Conservation (phyloP, 2,329 filamentous ascomycete species). For the Apiospora rasikravindrae region DNA sequence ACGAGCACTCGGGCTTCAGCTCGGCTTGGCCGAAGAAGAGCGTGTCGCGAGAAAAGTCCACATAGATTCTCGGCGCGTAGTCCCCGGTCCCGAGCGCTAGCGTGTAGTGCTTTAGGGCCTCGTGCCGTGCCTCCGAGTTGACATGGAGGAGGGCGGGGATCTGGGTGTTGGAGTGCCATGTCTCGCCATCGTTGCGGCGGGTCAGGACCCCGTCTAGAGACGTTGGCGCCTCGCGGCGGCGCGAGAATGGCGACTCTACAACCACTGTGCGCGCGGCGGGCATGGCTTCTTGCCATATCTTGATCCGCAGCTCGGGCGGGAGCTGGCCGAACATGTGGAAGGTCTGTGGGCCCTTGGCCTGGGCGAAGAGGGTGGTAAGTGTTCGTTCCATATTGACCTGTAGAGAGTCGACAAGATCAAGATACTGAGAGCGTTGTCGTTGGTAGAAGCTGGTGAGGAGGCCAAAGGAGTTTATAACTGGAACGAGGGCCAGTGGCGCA, state of each 20-base stretch:
- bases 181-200: conserved; percentile 26
- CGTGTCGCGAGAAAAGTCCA: conserved; percentile 40
- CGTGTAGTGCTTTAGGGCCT: conserved; percentile 39
- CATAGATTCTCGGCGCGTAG: conserved; percentile 34
- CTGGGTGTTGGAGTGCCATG: conserved; percentile 38
- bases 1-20: conserved; percentile 35
- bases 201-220: conserved; percentile 35
- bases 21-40: conserved; percentile 38
- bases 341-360: conserved; percentile 20
- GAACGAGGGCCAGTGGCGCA: conserved; percentile 29
- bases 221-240: conserved; percentile 21
- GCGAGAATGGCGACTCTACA: conserved; percentile 34
- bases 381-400: conserved; percentile 34
- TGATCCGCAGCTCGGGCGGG: conserved; percentile 40
- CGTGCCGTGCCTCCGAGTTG: conserved; percentile 39
- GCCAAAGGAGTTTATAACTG: conserved; percentile 28
- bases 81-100: conserved; percentile 35
- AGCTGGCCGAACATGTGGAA: conserved; percentile 38
- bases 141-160: conserved; percentile 40
- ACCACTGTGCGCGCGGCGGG: conserved; percentile 36
- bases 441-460: conserved; percentile 28
- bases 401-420: conserved; percentile 30
- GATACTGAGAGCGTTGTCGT: conserved; percentile 29
- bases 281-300: conserved; percentile 40
- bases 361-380: conserved; percentile 19